Base-by-base conservation (phyloP, 768 basidiomycete species). In the Clathrus columnatus region DNA sequence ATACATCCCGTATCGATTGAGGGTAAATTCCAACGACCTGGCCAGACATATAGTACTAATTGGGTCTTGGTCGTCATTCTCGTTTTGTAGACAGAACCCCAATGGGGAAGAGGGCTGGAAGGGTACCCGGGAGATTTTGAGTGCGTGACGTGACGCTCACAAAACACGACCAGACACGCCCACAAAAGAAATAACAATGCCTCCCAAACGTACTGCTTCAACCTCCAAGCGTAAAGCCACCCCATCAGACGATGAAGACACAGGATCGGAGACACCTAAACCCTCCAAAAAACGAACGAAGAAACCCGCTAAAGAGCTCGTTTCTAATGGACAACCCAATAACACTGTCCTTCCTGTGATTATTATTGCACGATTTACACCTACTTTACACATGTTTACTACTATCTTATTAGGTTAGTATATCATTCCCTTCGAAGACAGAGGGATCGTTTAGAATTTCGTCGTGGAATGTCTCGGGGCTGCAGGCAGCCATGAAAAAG, bases 401-500 rank as follows among this genome's bases (percentile, higher is more conserved):
- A 17, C 28, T 30, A 16, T 45, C 28, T 4, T 3, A 17, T 18
- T 32, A 55, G 54, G 28, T 47, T 4, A 28, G 44, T 30, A 83
- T 90, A 48, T 56, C 63, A 7, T 83, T 88, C 62, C 78, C 82
- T 23, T 70, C 74, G 5, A 78, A 76, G 48, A 61, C 52, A 26
- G 63, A 68, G 18, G 76, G 76, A 5, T 74, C 79, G 5, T 58
- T 80, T 32, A 74, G 83, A 16, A 70, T 93, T 26, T 78, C 78
- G 16, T 67, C 84, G 4, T 92, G 87, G 87, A 92, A 92, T 64
- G 78, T 93, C 5, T 87, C 84, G 59, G 84, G 91, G 4, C 70
- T 88, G 50, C 81, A 82, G 29, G 78, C 88, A 0, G 80, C 83
- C 55, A 77, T 82, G 61, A 91, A 85, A 69, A 92, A 94, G 79